A percentile compares a stretch with the other conserved stretches of the same genome.
These are phyloP conservation scores for Mucor lusitanicus DNA, from an alignment of 371 early-diverging fungal species.

Conservation along the genomic window DNA sequence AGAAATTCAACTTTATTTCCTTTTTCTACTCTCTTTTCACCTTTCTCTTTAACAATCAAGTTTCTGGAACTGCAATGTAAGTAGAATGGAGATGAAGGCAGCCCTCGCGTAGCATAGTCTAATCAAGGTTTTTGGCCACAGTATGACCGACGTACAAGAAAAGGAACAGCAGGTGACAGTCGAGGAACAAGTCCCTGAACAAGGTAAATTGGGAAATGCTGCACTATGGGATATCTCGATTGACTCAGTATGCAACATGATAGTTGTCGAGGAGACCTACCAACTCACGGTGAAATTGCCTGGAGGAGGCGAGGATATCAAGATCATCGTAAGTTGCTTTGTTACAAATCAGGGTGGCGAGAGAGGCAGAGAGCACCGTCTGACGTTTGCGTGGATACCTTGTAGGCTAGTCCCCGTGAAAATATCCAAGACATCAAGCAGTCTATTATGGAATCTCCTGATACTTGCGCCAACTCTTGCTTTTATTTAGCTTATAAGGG, in stretches of 20 bases:
- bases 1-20: neutral
- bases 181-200: constrained; percentile 16
- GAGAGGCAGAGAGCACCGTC: neutral
- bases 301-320: constrained; percentile 53
- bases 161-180: constrained; percentile 15
- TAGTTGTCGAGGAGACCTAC: constrained; percentile 56
- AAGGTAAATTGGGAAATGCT: constrained; percentile 12
- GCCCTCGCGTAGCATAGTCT: neutral
- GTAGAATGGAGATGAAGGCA: no score
- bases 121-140: neutral
- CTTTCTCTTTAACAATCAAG: neutral
- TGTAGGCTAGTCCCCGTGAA: constrained; percentile 71
- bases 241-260: neutral
- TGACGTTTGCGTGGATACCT: neutral
- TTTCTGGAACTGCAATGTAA: neutral
- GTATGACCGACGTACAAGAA: constrained; percentile 13
- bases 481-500: constrained; percentile 83
- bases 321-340: constrained; percentile 48
- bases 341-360: neutral
- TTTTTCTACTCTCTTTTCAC: neutral
- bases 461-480: constrained; percentile 86
- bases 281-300: constrained; percentile 61
- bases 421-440: constrained; percentile 88
- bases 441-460: constrained; percentile 83
- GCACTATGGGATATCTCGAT: neutral